Evolutionary conservation across 225 moss, liverwort and hornwort genomes (phyloP).

Genomic region (Ulota crispa): DNA sequence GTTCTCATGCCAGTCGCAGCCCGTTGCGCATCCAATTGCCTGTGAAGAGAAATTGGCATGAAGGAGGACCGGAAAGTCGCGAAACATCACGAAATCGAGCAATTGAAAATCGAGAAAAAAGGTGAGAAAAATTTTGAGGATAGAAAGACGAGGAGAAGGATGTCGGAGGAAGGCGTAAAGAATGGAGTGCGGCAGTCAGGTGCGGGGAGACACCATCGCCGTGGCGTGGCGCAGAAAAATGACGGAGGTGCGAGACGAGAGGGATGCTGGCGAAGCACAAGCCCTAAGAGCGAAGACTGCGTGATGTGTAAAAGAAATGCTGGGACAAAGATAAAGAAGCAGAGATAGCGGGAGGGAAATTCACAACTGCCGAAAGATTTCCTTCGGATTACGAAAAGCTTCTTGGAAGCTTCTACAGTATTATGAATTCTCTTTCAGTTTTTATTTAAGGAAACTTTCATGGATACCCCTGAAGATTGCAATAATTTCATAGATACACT

Average conservation of each 20-base stretch:
- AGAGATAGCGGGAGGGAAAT: too few relatives aligned
- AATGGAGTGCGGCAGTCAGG: conserved; percentile 7
- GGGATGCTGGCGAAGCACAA: not conserved
- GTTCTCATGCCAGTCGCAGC: conserved; percentile 19
- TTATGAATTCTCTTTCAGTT: not conserved
- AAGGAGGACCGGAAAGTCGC: not conserved
- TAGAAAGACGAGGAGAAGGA: not conserved
- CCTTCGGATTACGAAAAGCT: too few relatives aligned
- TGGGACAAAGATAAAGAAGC: not conserved
- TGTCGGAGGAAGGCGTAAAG: not conserved
- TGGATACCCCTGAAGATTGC: too few relatives aligned
- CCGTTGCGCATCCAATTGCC: conserved; percentile 17
- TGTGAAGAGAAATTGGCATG: not conserved
- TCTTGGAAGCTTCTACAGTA: not conserved
- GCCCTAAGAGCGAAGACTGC: not conserved
- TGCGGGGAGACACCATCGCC: conserved; percentile 17
- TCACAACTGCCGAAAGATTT: not conserved
- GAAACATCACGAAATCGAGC: conserved; percentile 2
- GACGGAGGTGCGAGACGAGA: not conserved
- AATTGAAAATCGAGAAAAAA: not conserved
- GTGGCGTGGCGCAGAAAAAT: not conserved
- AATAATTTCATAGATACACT: too few relatives aligned
- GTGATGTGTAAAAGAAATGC: not conserved
- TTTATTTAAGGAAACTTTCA: too few relatives aligned
- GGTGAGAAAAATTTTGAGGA: not conserved